These are phyloP conservation scores for Chlorella sp. DNA, from an alignment of 139 green algal genomes.

Conservation along the genomic window DNA sequence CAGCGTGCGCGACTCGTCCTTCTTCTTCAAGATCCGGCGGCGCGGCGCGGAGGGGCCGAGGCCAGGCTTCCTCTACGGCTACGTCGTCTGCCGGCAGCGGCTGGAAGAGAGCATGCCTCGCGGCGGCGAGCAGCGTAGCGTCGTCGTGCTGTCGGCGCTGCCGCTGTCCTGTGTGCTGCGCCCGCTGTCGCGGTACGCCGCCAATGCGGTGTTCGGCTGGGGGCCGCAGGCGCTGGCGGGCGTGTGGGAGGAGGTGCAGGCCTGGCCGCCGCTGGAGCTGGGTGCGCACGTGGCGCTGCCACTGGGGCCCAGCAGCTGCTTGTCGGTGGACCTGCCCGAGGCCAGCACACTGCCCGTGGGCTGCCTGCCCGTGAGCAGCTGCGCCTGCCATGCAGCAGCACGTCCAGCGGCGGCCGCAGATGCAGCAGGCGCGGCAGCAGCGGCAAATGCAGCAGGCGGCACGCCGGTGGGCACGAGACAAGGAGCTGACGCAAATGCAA, in stretches of 20 bases:
- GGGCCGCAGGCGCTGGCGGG: conserved; percentile 54
- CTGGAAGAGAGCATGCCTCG: conserved; percentile 81
- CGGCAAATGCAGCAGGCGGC: background rate
- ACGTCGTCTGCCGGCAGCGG: conserved; percentile 92
- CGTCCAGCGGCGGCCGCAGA: background rate
- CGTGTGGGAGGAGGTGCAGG: conserved; percentile 44
- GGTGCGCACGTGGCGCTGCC: conserved; percentile 17
- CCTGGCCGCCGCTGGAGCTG: conserved; percentile 47
- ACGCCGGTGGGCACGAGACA: no score
- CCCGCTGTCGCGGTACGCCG: conserved; percentile 62
- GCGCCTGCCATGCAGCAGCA: background rate
- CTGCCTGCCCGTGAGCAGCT: conserved; percentile 15
- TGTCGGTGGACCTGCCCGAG: conserved; percentile 25
- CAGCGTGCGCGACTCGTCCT: conserved; percentile 70
- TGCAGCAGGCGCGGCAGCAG: background rate
- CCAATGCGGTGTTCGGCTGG: conserved; percentile 64
- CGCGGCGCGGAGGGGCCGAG: background rate
- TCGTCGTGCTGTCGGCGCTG: conserved; percentile 73
- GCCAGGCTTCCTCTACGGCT: background rate
- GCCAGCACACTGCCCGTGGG: conserved; percentile 15
- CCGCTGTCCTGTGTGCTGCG: conserved; percentile 61
- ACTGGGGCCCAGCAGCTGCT: background rate
- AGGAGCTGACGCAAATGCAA: background rate
- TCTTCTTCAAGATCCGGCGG: conserved; percentile 67
- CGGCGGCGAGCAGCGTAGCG: conserved; percentile 82